phyloP scores from a whole-genome alignment of 2,329 filamentous ascomycete species.

The Aspergillus fumigatiaffinis region DNA sequence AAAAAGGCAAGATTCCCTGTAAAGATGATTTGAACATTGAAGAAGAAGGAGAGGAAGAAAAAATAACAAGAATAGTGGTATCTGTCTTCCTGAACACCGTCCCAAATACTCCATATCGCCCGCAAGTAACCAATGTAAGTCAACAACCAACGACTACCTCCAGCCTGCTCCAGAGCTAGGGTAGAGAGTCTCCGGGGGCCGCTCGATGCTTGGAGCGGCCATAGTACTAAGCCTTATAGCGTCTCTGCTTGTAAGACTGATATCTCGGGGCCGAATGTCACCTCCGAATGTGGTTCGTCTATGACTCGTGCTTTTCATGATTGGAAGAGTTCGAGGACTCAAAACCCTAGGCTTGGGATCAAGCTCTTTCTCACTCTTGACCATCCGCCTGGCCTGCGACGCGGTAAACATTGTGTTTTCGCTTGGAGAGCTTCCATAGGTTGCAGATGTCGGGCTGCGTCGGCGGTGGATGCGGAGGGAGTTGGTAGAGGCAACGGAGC shows the following conservation, averaged over 20 bases:
- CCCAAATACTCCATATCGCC: conserved; percentile 16
- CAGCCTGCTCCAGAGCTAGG: conserved; percentile 24
- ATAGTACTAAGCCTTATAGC: conserved; percentile 37
- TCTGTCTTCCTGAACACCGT: conserved; percentile 26
- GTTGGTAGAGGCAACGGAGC: conserved; percentile 35
- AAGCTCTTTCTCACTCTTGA: conserved; percentile 57
- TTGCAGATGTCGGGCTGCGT: conserved; percentile 52
- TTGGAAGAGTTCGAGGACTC: conserved; percentile 57
- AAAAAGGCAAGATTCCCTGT: conserved; percentile 11
- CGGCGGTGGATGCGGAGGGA: conserved; percentile 47
- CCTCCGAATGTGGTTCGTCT: conserved; percentile 41
- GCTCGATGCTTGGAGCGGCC: conserved; percentile 32
- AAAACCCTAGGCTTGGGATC: conserved; percentile 56
- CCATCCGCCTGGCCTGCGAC: conserved; percentile 63
- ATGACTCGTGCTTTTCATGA: conserved; percentile 51
- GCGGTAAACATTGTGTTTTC: conserved; percentile 62
- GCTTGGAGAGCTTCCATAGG: conserved; percentile 51
- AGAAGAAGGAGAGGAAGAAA: conserved; percentile 5
- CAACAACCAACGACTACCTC: conserved; percentile 8
- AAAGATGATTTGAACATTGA: neutral
- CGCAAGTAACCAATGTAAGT: conserved; percentile 12
- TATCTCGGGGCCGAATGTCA: conserved; percentile 38
- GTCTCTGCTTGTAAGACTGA: conserved; percentile 36
- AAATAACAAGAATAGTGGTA: conserved; percentile 24
- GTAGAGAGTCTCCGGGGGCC: conserved; percentile 28